Conservation (phyloP, 495 filamentous ascomycete genomes). For the Podospora tetraspora region DNA sequence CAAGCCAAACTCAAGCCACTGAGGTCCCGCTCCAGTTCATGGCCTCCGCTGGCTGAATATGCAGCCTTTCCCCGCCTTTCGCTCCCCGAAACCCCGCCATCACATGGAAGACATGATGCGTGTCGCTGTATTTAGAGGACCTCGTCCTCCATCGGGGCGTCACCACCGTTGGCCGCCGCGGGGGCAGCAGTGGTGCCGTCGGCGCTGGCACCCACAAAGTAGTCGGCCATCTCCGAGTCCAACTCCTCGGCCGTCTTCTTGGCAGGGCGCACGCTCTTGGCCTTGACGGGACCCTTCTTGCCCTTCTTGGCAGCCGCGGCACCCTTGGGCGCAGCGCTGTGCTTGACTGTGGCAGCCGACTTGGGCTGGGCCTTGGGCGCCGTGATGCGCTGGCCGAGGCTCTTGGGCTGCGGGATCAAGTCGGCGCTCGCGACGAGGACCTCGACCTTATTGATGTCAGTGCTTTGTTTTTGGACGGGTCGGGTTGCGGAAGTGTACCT, state of each 20-base stretch:
- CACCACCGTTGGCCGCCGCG: constrained; percentile 27
- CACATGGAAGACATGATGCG: background rate
- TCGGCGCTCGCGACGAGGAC: constrained; percentile 75
- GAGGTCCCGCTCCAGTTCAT: constrained; percentile 1
- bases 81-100: constrained; percentile 5
- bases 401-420: constrained; percentile 59
- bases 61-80: background rate
- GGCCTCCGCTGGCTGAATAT: background rate
- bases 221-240: constrained; percentile 91
- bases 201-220: constrained; percentile 55
- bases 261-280: constrained; percentile 56
- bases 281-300: constrained; percentile 42
- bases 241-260: constrained; percentile 93
- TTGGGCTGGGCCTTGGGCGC: constrained; percentile 76
- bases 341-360: constrained; percentile 69
- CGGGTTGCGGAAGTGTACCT: constrained; percentile 49
- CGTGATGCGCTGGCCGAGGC: constrained; percentile 81
- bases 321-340: constrained; percentile 38
- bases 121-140: constrained; percentile 28
- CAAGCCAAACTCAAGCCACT: constrained; percentile 5
- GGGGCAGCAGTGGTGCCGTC: constrained; percentile 42
- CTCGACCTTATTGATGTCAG: constrained; percentile 60
- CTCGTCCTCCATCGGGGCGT: constrained; percentile 51
- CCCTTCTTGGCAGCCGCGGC: constrained; percentile 46
- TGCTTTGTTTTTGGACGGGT: background rate